A percentile compares a stretch with the other conserved stretches of the same genome.
Conservation (phyloP, 1,284 basidiomycete species). For the Sporisorium exsertum region DNA sequence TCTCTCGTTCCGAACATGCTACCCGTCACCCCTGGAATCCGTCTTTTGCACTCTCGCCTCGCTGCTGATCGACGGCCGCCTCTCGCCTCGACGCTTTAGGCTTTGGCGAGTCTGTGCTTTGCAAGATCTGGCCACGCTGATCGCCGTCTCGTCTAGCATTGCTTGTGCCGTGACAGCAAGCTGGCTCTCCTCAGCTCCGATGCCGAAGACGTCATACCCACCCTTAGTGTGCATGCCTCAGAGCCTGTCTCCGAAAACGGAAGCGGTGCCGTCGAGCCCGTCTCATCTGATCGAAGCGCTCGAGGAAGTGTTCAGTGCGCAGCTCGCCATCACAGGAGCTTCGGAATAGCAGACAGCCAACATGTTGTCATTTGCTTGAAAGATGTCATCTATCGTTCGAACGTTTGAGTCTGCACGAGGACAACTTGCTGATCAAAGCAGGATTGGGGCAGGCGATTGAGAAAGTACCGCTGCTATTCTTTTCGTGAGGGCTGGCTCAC, state of each 20-base stretch:
- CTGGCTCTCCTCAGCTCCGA: neutral
- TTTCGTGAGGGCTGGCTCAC: slow-evolving; percentile 3
- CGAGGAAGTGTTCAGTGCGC: neutral
- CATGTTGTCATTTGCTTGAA: slow-evolving; percentile 2
- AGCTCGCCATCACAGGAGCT: neutral
- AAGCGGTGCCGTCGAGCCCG: slow-evolving; percentile 3
- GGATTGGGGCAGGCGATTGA: neutral
- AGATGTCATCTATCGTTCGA: slow-evolving; percentile 8
- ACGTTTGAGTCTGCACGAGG: neutral
- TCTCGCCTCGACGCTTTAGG: slow-evolving; percentile 3
- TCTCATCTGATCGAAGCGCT: neutral
- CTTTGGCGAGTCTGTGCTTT: slow-evolving; percentile 3
- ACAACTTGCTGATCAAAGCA: slow-evolving; percentile 1
- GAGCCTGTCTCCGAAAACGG: neutral
- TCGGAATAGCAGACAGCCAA: neutral
- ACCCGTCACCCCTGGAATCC: slow-evolving; percentile 2
- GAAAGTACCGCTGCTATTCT: neutral
- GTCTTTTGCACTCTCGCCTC: neutral
- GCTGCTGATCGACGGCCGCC: slow-evolving; percentile 1
- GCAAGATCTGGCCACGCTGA: slow-evolving; percentile 1
- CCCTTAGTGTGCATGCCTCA: slow-evolving; percentile 1
- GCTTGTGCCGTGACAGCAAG: neutral
- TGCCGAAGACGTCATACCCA: neutral
- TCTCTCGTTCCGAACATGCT: slow-evolving; percentile 17
- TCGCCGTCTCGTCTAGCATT: neutral